Conservation (phyloP, 2,329 filamentous ascomycete genomes). For the Capronia coronata region DNA sequence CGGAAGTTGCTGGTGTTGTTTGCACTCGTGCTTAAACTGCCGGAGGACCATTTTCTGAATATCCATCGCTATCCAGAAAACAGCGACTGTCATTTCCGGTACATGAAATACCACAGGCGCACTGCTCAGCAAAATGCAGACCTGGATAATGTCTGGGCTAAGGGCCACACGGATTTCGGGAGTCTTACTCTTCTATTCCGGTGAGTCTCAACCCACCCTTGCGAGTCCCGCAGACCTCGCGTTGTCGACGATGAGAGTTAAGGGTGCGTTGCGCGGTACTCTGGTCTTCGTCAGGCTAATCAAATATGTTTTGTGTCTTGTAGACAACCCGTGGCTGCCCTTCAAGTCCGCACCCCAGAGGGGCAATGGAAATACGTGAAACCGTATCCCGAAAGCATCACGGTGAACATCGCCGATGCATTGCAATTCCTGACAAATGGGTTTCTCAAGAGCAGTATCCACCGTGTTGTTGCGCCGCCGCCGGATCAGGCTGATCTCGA, state of each 20-base stretch:
- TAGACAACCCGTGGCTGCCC: slow-evolving; percentile 51
- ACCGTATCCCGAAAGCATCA: slow-evolving; percentile 43
- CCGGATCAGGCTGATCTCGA: slow-evolving; percentile 43
- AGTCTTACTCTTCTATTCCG: slow-evolving; percentile 51
- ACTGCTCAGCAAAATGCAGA: slow-evolving; percentile 43
- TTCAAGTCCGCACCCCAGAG: slow-evolving; percentile 47
- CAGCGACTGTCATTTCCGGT: slow-evolving; percentile 54
- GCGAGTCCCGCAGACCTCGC: too few relatives aligned
- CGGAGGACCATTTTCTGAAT: slow-evolving; percentile 50
- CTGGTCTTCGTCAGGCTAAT: too few relatives aligned
- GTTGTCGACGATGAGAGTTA: too few relatives aligned
- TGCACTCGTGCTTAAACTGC: slow-evolving; percentile 54
- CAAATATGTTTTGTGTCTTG: too few relatives aligned
- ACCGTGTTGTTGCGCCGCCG: slow-evolving; percentile 46
- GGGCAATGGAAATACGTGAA: slow-evolving; percentile 46
- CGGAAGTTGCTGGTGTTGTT: slow-evolving; percentile 51
- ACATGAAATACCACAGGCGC: slow-evolving; percentile 53
- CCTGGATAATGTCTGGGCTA: slow-evolving; percentile 40
- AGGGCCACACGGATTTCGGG: slow-evolving; percentile 53
- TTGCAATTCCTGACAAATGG: slow-evolving; percentile 45
- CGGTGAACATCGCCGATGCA: slow-evolving; percentile 47
- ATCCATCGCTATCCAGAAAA: slow-evolving; percentile 53
- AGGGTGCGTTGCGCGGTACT: too few relatives aligned
- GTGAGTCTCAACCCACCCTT: too few relatives aligned
- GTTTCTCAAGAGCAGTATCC: slow-evolving; percentile 46